Conservation (phyloP, 805 yeast species). For the Saturnispora sekii region DNA sequence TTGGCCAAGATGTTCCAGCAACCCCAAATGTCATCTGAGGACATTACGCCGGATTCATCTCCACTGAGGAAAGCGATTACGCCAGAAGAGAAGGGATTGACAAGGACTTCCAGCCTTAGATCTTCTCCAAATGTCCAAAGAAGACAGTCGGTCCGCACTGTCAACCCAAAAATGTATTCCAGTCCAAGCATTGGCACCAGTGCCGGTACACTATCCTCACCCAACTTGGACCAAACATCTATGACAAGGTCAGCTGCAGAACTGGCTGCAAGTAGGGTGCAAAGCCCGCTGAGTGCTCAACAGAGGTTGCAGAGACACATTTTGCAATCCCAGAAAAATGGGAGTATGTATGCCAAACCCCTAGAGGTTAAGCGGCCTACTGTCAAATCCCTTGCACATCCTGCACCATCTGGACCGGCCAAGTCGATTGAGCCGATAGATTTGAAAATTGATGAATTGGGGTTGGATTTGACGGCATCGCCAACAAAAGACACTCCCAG, state of each 20-base stretch:
- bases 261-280: constrained; percentile 15
- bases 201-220: background rate
- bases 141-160: background rate
- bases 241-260: constrained; percentile 10
- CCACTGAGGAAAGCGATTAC: background rate
- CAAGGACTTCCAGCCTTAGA: background rate
- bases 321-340: constrained; percentile 23
- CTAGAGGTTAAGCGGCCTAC: constrained; percentile 19
- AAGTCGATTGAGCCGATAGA: no score
- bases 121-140: constrained; percentile 5
- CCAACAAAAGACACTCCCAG: background rate
- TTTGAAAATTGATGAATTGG: background rate
- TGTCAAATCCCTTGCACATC: background rate
- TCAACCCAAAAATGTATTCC: background rate
- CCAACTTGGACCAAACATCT: background rate
- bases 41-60: constrained; percentile 2
- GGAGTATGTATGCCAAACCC: constrained; percentile 23
- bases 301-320: constrained; percentile 30
- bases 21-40: background rate
- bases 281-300: constrained; percentile 22
- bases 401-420: no score
- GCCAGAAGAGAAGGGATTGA: background rate
- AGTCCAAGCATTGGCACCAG: background rate
- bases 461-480: background rate
- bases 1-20: background rate